Evolutionary conservation across 192 early-diverging fungal genomes (phyloP).

Genomic region (Fimicolochytrium jonesii): DNA sequence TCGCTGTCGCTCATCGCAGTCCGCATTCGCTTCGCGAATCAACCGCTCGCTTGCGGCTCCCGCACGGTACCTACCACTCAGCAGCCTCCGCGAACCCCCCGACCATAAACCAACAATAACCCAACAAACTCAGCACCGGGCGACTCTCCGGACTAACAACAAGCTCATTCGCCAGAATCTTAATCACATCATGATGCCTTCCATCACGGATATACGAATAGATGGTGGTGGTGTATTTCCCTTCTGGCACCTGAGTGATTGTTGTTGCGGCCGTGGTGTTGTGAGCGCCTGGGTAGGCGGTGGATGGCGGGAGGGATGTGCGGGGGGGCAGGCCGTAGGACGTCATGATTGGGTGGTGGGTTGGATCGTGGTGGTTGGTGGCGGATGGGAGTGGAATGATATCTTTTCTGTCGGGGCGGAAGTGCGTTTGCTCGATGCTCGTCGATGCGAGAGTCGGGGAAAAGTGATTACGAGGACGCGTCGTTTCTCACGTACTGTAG

Average conservation of each 20-base stretch:
- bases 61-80: conserved; percentile 30
- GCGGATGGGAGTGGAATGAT: too few relatives aligned
- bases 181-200: conserved; percentile 51
- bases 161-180: conserved; percentile 48
- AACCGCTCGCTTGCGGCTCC: too few relatives aligned
- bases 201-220: conserved; percentile 52
- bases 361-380: too few relatives aligned
- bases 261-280: conserved; percentile 34
- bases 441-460: too few relatives aligned
- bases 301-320: conserved; percentile 1
- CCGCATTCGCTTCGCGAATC: too few relatives aligned
- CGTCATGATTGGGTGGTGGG: too few relatives aligned
- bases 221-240: conserved; percentile 55
- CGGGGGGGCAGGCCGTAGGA: conserved; percentile 20
- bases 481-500: too few relatives aligned
- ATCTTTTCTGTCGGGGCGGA: too few relatives aligned
- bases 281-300: conserved; percentile 16
- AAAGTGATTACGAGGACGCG: too few relatives aligned
- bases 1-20: too few relatives aligned
- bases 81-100: conserved; percentile 50
- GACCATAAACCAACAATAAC: conserved; percentile 51
- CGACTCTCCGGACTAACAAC: conserved; percentile 39
- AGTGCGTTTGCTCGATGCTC: too few relatives aligned
- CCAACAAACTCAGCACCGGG: conserved; percentile 52
- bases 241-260: conserved; percentile 52